A percentile compares a stretch with the other conserved stretches of the same genome.
phyloP scores from a whole-genome alignment of 2,329 filamentous ascomycete species.

The Colletotrichum endophyticum region DNA sequence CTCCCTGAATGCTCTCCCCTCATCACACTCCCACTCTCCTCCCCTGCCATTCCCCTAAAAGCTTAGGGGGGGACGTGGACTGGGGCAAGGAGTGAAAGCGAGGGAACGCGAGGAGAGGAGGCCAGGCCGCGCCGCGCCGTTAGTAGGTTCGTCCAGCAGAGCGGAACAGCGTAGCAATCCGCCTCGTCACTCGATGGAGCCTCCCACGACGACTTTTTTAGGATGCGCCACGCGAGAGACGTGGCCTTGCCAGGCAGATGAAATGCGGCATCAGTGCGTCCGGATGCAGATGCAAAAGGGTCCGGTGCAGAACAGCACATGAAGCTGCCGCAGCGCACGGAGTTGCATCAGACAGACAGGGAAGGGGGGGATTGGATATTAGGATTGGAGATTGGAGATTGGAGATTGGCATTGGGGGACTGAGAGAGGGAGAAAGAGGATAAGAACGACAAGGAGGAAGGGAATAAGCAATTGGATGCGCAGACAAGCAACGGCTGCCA shows the following conservation, averaged over 20 bases:
- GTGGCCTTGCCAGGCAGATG: slow-evolving; percentile 8
- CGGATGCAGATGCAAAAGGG: neutral
- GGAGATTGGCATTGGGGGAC: neutral
- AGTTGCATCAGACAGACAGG: neutral
- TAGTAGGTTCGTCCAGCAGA: neutral
- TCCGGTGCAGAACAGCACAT: neutral
- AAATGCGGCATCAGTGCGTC: neutral
- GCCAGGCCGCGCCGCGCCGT: neutral
- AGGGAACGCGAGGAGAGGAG: neutral
- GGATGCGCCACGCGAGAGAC: neutral
- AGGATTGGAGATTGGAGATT: neutral
- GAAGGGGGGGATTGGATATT: neutral
- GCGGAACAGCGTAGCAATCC: neutral
- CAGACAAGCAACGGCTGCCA: neutral
- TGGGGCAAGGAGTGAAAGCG: neutral
- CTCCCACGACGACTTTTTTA: neutral
- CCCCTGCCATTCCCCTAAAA: neutral
- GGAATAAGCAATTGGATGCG: neutral
- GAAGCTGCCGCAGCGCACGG: neutral
- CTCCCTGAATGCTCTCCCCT: neutral
- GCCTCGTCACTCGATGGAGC: neutral
- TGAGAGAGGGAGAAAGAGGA: neutral
- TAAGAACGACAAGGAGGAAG: neutral
- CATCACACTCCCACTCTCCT: neutral
- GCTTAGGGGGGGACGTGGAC: neutral